phyloP scores from a whole-genome alignment of 208 protist genomes.

The Leishmania braziliensis region DNA sequence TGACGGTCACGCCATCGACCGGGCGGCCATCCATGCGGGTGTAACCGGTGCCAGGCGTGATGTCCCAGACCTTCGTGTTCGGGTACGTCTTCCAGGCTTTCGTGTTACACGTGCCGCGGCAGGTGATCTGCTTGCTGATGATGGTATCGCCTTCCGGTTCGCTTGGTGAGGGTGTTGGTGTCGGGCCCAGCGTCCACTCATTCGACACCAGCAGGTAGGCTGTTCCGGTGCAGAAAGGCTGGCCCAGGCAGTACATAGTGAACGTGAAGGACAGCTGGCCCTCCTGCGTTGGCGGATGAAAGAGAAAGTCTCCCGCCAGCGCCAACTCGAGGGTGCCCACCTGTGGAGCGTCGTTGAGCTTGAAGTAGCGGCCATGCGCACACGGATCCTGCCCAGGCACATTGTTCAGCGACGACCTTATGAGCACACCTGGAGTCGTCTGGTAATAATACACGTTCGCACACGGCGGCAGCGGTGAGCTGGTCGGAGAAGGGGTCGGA shows the following conservation, averaged over 20 bases:
- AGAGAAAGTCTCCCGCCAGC: constrained; percentile 74
- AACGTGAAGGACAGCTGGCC: constrained; percentile 66
- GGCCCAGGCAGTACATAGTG: constrained; percentile 69
- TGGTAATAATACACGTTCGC: constrained; percentile 83
- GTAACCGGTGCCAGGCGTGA: constrained; percentile 48
- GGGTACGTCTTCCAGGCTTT: constrained; percentile 77
- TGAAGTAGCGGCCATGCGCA: constrained; percentile 75
- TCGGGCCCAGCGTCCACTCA: constrained; percentile 43
- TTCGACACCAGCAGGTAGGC: constrained; percentile 71
- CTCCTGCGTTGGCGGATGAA: constrained; percentile 42
- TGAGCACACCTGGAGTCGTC: constrained; percentile 40
- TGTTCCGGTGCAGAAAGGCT: constrained; percentile 58
- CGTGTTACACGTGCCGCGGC: constrained; percentile 69
- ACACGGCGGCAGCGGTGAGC: constrained; percentile 48
- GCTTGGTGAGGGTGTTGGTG: constrained; percentile 21
- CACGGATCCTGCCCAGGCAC: constrained; percentile 66
- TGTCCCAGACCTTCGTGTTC: constrained; percentile 63
- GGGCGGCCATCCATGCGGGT: constrained; percentile 54
- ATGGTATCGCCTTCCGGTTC: constrained; percentile 18
- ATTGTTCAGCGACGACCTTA: constrained; percentile 64
- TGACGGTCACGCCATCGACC: constrained; percentile 60
- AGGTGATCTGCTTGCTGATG: constrained; percentile 69
- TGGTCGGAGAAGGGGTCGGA: constrained; percentile 14
- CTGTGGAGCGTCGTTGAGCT: constrained; percentile 40
- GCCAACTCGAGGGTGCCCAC: constrained; percentile 53